Conservation (phyloP, 2,329 filamentous ascomycete genomes). For the Aureobasidium uvarum region DNA sequence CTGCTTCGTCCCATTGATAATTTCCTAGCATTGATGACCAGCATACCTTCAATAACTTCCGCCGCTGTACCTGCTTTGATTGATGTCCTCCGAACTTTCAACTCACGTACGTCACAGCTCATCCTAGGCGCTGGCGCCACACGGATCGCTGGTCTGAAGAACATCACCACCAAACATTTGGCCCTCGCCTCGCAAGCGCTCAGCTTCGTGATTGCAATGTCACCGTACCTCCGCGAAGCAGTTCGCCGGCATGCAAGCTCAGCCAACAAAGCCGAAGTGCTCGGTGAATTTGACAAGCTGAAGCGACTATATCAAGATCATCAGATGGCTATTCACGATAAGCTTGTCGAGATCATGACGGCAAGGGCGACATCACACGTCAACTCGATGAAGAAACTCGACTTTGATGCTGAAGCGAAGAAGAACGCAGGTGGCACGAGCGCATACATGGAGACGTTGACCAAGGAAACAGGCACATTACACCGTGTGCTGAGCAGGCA, state of each 20-base stretch:
- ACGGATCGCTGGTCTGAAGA: conserved; percentile 81
- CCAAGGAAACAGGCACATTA: conserved; percentile 80
- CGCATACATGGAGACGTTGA: conserved; percentile 80
- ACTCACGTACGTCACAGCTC: conserved; percentile 92
- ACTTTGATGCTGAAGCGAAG: conserved; percentile 63
- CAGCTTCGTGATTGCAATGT: conserved; percentile 79
- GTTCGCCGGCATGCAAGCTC: conserved; percentile 69
- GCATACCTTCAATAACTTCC: conserved; percentile 83
- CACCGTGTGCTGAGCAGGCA: conserved; percentile 82
- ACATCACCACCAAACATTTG: conserved; percentile 94
- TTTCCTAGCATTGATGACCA: conserved; percentile 77
- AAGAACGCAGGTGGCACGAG: conserved; percentile 45
- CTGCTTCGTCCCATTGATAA: conserved; percentile 78
- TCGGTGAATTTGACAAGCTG: conserved; percentile 86
- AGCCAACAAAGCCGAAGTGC: conserved; percentile 37
- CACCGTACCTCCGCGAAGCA: conserved; percentile 89
- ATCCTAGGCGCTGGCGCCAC: conserved; percentile 94
- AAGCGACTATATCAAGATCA: conserved; percentile 83
- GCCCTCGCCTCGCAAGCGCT: conserved; percentile 87
- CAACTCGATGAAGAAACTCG: conserved; percentile 68
- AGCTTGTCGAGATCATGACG: conserved; percentile 89
- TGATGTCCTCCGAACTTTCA: conserved; percentile 88
- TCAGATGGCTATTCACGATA: conserved; percentile 86
- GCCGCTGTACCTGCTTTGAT: conserved; percentile 78
- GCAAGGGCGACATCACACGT: conserved; percentile 71